phyloP scores from a whole-genome alignment of 2,329 filamentous ascomycete genomes.

The Stachybotrys elegans region DNA sequence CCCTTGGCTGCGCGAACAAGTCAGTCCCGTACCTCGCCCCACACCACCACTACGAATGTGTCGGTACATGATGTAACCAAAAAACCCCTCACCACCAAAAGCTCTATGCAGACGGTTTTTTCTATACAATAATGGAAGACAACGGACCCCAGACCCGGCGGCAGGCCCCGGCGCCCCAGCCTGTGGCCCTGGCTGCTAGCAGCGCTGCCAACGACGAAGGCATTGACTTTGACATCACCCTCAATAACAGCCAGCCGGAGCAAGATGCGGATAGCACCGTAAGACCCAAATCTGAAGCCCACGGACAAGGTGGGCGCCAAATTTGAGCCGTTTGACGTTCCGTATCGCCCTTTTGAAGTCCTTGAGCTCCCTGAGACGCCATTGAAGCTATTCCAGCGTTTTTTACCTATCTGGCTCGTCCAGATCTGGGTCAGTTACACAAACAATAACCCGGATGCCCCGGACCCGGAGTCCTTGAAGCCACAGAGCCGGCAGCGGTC shows the following conservation, averaged over 20 bases:
- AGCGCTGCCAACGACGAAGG: background rate
- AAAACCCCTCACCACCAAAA: background rate
- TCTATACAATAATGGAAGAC: background rate
- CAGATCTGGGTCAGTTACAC: background rate
- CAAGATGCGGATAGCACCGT: background rate
- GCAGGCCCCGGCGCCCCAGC: background rate
- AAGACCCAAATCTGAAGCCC: background rate
- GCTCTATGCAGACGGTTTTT: background rate
- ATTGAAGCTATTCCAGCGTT: background rate
- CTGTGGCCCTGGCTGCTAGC: background rate
- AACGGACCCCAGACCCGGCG: background rate
- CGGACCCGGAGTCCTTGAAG: background rate
- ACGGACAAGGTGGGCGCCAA: background rate
- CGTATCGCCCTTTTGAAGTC: background rate
- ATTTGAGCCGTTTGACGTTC: background rate
- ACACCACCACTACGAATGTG: background rate
- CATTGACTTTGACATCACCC: background rate
- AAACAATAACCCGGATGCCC: background rate
- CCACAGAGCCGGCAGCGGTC: background rate
- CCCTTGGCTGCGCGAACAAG: background rate
- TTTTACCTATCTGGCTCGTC: slow-evolving; percentile 1
- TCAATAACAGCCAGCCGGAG: background rate
- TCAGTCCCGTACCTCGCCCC: background rate
- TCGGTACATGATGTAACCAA: background rate
- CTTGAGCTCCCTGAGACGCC: background rate